Base-by-base conservation (phyloP, 176 grass and related monocot genomes). In the Ananas comosus region DNA sequence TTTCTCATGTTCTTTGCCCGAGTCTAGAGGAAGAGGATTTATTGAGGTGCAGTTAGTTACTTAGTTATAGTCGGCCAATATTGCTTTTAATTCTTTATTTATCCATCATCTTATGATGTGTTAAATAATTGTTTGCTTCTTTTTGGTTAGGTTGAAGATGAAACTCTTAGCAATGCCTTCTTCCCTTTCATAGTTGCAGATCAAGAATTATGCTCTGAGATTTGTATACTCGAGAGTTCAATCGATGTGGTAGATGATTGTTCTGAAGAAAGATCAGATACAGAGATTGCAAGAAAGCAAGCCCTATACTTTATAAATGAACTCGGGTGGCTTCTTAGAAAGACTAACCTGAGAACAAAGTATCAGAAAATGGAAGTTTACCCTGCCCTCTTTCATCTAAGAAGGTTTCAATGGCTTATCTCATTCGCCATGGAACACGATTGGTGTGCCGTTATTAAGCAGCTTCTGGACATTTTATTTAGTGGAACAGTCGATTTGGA, bases 291-390 rank as follows among this genome's bases (percentile, higher is more conserved):
- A n/a, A 94, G 85, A 77, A 87, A 80, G 47, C 78, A 94, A 88
- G 84, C 95, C 78, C 67, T 94, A 50, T 73, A 99, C 14, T 94
- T 99, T 72, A 70, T 99, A 73, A 87, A 99, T 77, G 90, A 99
- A 65, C 78, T 99, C 13, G 90, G 95, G 10, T 99, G 95, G 95
- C 87, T 99, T 71, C 84, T 99, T 77, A 85, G 84, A 59, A 94
- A 72, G 85, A 80, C 69, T 49, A 86, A 88, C 69, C 53, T 42
- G 47, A 79, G 78, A 33, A 82, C 82, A 66, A 61, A 65, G 68
- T 76, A 65, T 42, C 59, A 87, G 49, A 67, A 65, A 66, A 70
- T 17, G 51, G 79, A 75, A 48, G 50, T 52, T 16, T 69, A 53
- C 72, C 17, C 12, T 70, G 70, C 70, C 27, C 3, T 64, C n/a